phyloP scores from a whole-genome alignment of 2,329 filamentous ascomycete species.

The Cladosporium sphaerospermum region DNA sequence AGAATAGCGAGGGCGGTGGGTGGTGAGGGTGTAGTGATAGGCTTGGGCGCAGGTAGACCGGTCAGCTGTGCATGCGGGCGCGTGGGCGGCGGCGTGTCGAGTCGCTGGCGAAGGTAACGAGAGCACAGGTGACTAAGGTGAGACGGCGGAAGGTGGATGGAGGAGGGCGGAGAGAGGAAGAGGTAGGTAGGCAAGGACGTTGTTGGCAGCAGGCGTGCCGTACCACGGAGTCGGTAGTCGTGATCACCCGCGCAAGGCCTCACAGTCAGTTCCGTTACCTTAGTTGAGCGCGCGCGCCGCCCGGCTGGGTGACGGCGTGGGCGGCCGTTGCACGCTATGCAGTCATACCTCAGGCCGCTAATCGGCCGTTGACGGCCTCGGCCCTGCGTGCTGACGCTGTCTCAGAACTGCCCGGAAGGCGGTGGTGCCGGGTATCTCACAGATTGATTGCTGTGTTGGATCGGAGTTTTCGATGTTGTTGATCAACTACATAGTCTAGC shows the following conservation, averaged over 20 bases:
- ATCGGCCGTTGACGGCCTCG: background rate
- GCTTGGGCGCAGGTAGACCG: background rate
- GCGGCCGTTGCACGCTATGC: background rate
- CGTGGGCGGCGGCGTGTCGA: background rate
- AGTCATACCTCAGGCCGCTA: background rate
- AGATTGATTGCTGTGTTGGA: no score
- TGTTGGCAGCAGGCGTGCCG: no score
- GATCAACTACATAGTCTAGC: no score
- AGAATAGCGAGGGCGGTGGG: background rate
- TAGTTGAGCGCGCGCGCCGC: background rate
- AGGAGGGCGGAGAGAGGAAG: background rate
- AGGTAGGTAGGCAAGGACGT: background rate
- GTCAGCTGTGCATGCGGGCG: background rate
- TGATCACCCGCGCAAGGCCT: background rate
- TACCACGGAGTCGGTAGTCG: no score
- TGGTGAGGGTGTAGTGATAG: background rate
- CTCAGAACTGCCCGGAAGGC: background rate
- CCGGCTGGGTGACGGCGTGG: background rate
- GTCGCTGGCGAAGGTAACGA: background rate
- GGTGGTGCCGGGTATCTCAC: no score
- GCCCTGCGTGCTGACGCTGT: background rate
- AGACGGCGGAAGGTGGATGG: background rate
- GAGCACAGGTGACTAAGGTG: background rate
- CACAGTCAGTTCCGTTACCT: background rate
- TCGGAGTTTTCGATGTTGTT: no score